Evolutionary conservation across 495 filamentous ascomycete species (phyloP), one percentile per base, ranked within the genome.

Genomic region (Aspergillus egyptiacus): DNA sequence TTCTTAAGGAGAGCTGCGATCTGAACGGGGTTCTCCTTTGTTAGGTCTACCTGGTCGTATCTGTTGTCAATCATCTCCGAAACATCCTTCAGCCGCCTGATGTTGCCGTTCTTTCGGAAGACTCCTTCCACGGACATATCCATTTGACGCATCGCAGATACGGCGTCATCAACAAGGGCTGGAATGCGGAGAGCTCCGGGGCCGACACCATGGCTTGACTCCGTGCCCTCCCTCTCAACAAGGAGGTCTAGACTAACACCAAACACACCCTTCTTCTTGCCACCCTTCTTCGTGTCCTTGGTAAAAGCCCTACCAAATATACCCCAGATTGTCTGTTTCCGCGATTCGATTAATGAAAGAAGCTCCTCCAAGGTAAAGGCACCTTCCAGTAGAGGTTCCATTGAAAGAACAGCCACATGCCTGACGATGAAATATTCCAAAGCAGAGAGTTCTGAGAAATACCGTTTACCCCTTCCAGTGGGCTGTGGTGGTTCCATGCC

Each of bases 101-200:
- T 96, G 61, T 96, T 97, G 50, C 93, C 93, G 60, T 96, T 99
- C 75, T 99, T 99, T 46, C 93, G 85, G 79, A 99, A 99, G 37
- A 99, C 91, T 59, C 94, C 94, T 62, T 99, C 93, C 6, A 97
- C 88, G 14, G 89, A 95, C 77, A 99, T 95, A 67, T 99, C 93
- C 90, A 97, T 99, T 61, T 89, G 91, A 53, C 88, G 82, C 87
- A 99, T 93, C 22, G 91, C 87, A 5, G 86, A 86, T 11, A 97
- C 81, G 20, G 90, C 81, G 59, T 97, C 94, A 60, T 97, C 90
- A 28, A 99, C 77, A 46, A 99, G 74, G 2, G 86, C 83, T 11
- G 93, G 93, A 31, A 97, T 86, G 46, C 86, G 83, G 23, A 99
- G 73, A 40, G 86, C 82, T 28, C 90, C 91, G 14, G 93, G 93